These are phyloP conservation scores for Ogataea degrootiae DNA, from an alignment of 805 yeast species.

Conservation along the genomic window DNA sequence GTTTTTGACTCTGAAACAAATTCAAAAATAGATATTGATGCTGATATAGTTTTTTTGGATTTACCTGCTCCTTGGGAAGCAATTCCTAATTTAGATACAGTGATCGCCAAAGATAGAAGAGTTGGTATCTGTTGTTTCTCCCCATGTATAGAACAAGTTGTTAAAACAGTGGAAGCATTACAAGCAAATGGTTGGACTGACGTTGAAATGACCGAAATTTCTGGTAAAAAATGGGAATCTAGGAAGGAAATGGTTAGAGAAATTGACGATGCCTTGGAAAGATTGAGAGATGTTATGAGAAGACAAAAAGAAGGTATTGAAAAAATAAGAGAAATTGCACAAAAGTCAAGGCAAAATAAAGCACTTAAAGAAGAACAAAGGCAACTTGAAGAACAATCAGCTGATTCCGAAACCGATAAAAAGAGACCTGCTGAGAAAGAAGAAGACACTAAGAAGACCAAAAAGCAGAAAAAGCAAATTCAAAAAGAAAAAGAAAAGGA, in stretches of 20 bases:
- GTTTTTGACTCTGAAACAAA: constrained; percentile 30
- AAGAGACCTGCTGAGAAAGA: constrained; percentile 17
- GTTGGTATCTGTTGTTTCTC: constrained; percentile 90
- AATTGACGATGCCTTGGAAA: constrained; percentile 71
- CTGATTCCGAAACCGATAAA: constrained; percentile 8
- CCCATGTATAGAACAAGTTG: constrained; percentile 97
- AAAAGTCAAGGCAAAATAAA: background rate
- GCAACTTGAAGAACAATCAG: constrained; percentile 25
- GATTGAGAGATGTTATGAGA: constrained; percentile 73
- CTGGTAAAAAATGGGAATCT: constrained; percentile 79
- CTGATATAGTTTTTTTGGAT: constrained; percentile 79
- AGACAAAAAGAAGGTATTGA: constrained; percentile 66
- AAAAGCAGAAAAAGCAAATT: constrained; percentile 6
- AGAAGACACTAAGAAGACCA: constrained; percentile 9
- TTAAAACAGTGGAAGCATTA: constrained; percentile 73
- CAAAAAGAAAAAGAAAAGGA: constrained; percentile 24
- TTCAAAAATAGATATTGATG: constrained; percentile 39
- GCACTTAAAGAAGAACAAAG: constrained; percentile 26
- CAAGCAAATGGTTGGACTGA: constrained; percentile 75
- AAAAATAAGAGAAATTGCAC: constrained; percentile 35
- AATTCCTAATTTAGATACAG: constrained; percentile 63
- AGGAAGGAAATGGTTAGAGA: constrained; percentile 82
- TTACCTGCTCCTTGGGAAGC: constrained; percentile 98
- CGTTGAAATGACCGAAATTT: constrained; percentile 89
- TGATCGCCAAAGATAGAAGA: constrained; percentile 46